Percentiles rank a stretch among this genome's conserved stretches.
Conservation (phyloP, 1,139 yeast species). For the Saccharomycopsis phalli region DNA sequence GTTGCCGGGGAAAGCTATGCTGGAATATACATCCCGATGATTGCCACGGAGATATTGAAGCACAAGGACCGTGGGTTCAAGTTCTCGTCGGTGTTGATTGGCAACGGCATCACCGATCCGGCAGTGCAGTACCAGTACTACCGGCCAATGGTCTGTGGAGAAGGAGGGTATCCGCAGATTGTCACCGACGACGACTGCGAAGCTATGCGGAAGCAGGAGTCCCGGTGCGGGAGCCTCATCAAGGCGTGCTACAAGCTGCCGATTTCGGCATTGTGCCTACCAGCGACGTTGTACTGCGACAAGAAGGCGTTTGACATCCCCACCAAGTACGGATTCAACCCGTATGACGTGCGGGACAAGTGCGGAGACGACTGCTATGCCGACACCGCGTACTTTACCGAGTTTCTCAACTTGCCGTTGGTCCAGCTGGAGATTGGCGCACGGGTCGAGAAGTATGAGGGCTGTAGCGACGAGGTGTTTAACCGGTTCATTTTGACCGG, state of each 20-base stretch:
- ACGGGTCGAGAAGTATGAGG: conserved; percentile 43
- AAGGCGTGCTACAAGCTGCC: conserved; percentile 41
- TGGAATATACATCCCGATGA: conserved; percentile 77
- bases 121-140: conserved; percentile 59
- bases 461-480: conserved; percentile 51
- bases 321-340: conserved; percentile 51
- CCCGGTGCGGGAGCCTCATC: conserved; percentile 44
- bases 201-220: conserved; percentile 41
- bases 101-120: conserved; percentile 79
- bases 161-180: conserved; percentile 67
- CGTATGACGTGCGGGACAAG: conserved; percentile 56
- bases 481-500: conserved; percentile 48
- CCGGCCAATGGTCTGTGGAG: conserved; percentile 79
- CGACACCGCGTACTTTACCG: conserved; percentile 44
- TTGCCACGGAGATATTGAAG: conserved; percentile 62
- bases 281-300: conserved; percentile 37
- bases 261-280: conserved; percentile 36
- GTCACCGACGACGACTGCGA: conserved; percentile 54
- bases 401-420: conserved; percentile 48
- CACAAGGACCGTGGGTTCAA: conserved; percentile 47
- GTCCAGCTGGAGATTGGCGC: conserved; percentile 59
- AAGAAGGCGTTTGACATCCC: conserved; percentile 42
- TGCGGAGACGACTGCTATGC: conserved; percentile 56
- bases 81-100: conserved; percentile 64
- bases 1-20: conserved; percentile 87